Conservation (phyloP, 2,329 filamentous ascomycete species). For the Hypoxylon sp. region DNA sequence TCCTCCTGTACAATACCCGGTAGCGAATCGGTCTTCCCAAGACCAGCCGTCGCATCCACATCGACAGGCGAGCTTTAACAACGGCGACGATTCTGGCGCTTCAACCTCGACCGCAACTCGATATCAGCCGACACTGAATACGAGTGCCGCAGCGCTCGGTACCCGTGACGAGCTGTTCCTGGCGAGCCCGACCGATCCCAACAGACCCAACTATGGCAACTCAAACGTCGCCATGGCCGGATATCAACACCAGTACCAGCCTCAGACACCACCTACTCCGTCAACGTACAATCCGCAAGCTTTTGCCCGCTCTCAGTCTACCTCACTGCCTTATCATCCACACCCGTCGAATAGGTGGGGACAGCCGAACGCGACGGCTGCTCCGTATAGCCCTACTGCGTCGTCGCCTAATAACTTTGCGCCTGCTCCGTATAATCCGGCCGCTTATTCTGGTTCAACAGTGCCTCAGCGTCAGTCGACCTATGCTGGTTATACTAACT, state of each 20-base stretch:
- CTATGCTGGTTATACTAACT: slow-evolving; percentile 63
- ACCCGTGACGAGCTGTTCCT: slow-evolving; percentile 74
- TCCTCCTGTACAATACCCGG: slow-evolving; percentile 73
- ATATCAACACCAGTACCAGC: slow-evolving; percentile 66
- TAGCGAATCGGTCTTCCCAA: slow-evolving; percentile 57
- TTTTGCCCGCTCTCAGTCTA: slow-evolving; percentile 69
- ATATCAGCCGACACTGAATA: slow-evolving; percentile 50
- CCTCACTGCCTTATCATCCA: slow-evolving; percentile 64
- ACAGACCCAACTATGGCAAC: slow-evolving; percentile 58
- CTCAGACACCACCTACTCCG: slow-evolving; percentile 60
- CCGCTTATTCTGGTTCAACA: slow-evolving; percentile 65
- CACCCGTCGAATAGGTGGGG: slow-evolving; percentile 53
- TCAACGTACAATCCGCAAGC: slow-evolving; percentile 78
- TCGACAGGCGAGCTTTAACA: slow-evolving; percentile 79
- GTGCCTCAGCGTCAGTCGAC: slow-evolving; percentile 65
- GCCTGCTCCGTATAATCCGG: slow-evolving; percentile 69
- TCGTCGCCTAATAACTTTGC: slow-evolving; percentile 58
- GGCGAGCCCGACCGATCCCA: slow-evolving; percentile 59
- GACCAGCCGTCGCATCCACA: slow-evolving; percentile 56
- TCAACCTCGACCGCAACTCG: slow-evolving; percentile 55
- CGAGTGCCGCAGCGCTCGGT: slow-evolving; percentile 49
- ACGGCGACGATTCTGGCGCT: slow-evolving; percentile 76
- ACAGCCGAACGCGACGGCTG: slow-evolving; percentile 50
- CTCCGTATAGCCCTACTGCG: slow-evolving; percentile 54
- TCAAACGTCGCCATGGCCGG: slow-evolving; percentile 61